These are phyloP conservation scores for Chamaecrista fasciculata DNA, from an alignment of 306 rosid genomes.

Conservation along the genomic window DNA sequence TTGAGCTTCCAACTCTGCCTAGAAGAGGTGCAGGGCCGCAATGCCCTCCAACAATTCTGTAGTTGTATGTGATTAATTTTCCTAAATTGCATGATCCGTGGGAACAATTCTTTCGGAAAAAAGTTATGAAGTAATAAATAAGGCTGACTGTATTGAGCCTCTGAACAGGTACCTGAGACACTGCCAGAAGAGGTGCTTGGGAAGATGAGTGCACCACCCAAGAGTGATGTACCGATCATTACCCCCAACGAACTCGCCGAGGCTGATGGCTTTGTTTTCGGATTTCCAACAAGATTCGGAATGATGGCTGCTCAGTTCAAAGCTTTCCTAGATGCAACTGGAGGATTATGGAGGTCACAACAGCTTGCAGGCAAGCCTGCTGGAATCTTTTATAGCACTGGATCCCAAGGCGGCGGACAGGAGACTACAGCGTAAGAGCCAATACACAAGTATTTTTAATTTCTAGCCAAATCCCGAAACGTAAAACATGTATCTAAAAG, in stretches of 20 bases:
- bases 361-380: conserved; percentile 97
- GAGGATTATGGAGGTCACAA: conserved; percentile 86
- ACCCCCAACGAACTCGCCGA: conserved; percentile 76
- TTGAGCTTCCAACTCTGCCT: not conserved
- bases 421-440: conserved; percentile 91
- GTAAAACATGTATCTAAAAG: not conserved
- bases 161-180: conserved; percentile 82
- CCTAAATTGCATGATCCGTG: not conserved
- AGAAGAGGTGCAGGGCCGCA: not conserved
- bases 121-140: not conserved
- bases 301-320: conserved; percentile 99
- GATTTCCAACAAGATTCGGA: conserved; percentile 95
- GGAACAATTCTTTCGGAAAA: not conserved
- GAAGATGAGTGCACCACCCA: conserved; percentile 96
- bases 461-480: not conserved
- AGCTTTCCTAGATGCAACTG: conserved; percentile 87
- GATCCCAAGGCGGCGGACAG: conserved; percentile 98
- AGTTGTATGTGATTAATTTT: not conserved
- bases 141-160: conserved; percentile 27
- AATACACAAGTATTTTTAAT: not conserved
- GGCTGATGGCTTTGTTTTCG: conserved; percentile 85
- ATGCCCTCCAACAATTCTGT: not conserved
- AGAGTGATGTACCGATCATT: conserved; percentile 71
- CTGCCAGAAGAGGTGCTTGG: conserved; percentile 69
- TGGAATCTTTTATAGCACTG: conserved; percentile 89